Conservation (phyloP, 495 filamentous ascomycete species). For the Neurospora sublineolata region DNA sequence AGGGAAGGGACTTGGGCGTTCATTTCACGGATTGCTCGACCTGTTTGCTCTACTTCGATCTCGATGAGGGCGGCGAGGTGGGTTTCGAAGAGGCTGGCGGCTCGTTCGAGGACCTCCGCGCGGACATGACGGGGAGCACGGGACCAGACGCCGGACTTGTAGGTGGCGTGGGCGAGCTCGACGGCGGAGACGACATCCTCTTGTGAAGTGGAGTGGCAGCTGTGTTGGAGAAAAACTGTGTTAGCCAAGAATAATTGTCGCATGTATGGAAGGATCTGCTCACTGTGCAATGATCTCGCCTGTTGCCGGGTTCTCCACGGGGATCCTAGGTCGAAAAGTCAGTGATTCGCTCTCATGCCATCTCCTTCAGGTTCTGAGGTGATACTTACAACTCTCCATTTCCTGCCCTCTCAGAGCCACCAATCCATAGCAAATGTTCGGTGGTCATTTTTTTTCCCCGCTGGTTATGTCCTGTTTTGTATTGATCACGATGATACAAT, state of each 20-base stretch:
- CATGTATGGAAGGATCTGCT: slow-evolving; percentile 1
- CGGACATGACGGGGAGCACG: slow-evolving; percentile 40
- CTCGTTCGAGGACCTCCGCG: slow-evolving; percentile 45
- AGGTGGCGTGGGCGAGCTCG: slow-evolving; percentile 31
- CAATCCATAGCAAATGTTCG: slow-evolving; percentile 18
- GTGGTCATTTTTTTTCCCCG: not conserved
- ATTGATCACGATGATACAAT: not conserved
- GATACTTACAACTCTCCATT: slow-evolving; percentile 15
- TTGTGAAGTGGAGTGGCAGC: slow-evolving; percentile 39
- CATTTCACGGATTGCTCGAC: slow-evolving; percentile 54
- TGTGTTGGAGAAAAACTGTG: slow-evolving; percentile 13
- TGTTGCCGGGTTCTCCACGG: slow-evolving; percentile 26
- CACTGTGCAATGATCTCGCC: slow-evolving; percentile 25
- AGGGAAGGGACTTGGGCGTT: slow-evolving; percentile 50
- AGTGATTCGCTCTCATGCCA: not conserved
- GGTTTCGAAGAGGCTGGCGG: slow-evolving; percentile 38
- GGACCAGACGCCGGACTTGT: slow-evolving; percentile 48
- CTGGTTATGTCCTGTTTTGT: not conserved
- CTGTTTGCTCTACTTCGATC: slow-evolving; percentile 50
- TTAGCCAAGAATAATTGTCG: not conserved
- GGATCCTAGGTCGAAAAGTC: slow-evolving; percentile 13
- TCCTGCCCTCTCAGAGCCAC: slow-evolving; percentile 15
- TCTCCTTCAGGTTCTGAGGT: not conserved
- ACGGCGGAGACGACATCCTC: slow-evolving; percentile 38
- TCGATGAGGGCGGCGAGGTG: slow-evolving; percentile 39